Conservation (phyloP, 2,329 filamentous ascomycete genomes). For the Madurella mycetomatis region DNA sequence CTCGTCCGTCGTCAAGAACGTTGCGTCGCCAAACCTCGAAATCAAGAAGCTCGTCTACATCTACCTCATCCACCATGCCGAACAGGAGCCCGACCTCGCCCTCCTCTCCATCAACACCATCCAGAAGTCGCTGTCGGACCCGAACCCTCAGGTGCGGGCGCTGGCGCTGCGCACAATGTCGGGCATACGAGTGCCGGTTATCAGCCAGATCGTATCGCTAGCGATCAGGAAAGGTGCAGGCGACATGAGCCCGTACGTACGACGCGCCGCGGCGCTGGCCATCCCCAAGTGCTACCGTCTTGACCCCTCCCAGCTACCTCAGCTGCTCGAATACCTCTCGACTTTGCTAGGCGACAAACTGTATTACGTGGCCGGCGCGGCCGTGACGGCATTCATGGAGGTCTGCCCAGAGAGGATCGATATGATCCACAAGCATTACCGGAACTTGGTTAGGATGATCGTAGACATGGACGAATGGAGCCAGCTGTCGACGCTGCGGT, state of each 20-base stretch:
- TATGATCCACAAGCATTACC: conserved; percentile 86
- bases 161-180: conserved; percentile 96
- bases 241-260: conserved; percentile 92
- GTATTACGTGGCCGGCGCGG: conserved; percentile 94
- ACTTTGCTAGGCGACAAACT: conserved; percentile 82
- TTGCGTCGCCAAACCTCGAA: conserved; percentile 87
- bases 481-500: conserved; percentile 73
- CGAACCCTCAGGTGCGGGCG: conserved; percentile 83
- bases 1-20: conserved; percentile 97
- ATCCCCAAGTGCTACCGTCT: conserved; percentile 95
- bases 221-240: conserved; percentile 91
- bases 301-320: conserved; percentile 78
- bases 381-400: conserved; percentile 82
- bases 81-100: conserved; percentile 91
- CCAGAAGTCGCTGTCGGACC: conserved; percentile 92
- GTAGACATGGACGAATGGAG: conserved; percentile 99
- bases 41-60: conserved; percentile 99
- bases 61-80: conserved; percentile 94
- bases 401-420: conserved; percentile 85
- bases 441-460: conserved; percentile 77
- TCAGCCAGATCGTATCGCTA: conserved; percentile 93
- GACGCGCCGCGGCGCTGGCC: conserved; percentile 86
- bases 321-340: conserved; percentile 76
- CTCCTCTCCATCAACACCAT: conserved; percentile 98
- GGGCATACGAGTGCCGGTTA: conserved; percentile 92